Evolutionary conservation across 2,329 filamentous ascomycete species (phyloP), one percentile per base, ranked within the genome.

Genomic region (Ophiostoma montium): DNA sequence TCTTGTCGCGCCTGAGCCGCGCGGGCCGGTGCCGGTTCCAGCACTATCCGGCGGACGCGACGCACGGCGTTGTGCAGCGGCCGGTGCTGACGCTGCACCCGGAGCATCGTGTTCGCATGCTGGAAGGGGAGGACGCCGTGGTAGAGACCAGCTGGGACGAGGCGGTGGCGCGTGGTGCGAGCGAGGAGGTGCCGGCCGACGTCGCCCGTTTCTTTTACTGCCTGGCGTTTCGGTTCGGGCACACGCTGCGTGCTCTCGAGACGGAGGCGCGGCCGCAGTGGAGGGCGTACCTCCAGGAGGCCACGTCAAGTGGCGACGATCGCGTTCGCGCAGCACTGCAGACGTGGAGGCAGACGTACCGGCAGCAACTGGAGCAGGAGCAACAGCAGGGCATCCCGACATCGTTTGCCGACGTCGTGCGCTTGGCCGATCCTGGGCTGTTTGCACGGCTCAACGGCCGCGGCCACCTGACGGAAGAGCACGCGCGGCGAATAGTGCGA

Each of bases 401-500:
- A 8, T 43, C 32, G 36, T 47, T 61, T 8, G 39, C 51, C 7
- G 60, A 63, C 31, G 56, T 70, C 15, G 55, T 69, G 12, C 50
- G 54, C 8, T 57, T 58, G 23, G 62, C 61, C 15, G 61, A 67
- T 18, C 61, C 64, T 1, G 51, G 1, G 12, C 31, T 27, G 23
- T 27, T 27, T 27, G 23, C 23, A 8, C 23, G 8, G 23, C 8
- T 27, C 5, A 27, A 27, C 21, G 18, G 16, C 51, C 18, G 2
- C 35, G 13, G 53, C 3, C 35, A 47, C 8, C 38, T 56, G 42
- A 54, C 50, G 1, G 50, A 54, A 1, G 45, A 53, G 1, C 39
- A 54, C 3, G 57, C 61, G 8, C 58, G 59, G 38, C 46, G 56
- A 1, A 35, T 63, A 1, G 59, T 72, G 36, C 62, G 67, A 33